A percentile compares a stretch with the other conserved stretches of the same genome.
phyloP scores from a whole-genome alignment of 768 basidiomycete genomes.

The Amanita exitialis region DNA sequence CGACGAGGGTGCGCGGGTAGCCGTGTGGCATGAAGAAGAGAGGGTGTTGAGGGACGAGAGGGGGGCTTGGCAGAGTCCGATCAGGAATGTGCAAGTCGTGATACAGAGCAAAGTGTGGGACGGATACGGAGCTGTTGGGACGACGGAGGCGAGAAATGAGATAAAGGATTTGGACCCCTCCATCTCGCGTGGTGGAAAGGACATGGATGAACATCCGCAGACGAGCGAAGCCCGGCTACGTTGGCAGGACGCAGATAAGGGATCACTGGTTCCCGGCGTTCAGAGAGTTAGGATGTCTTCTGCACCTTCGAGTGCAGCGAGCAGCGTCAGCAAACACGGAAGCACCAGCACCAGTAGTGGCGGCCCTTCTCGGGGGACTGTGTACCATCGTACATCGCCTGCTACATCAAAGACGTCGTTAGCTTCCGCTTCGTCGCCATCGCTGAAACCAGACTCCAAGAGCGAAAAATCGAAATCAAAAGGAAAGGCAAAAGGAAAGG shows the following conservation, averaged over 20 bases:
- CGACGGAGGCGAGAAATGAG: constrained; percentile 12
- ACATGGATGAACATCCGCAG: constrained; percentile 10
- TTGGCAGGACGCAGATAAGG: constrained; percentile 10
- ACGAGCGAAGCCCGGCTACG: not conserved
- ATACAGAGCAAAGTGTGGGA: constrained; percentile 32
- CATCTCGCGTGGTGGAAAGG: not conserved
- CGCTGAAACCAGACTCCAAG: not conserved
- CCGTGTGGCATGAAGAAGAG: constrained; percentile 82
- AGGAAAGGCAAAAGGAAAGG: not conserved
- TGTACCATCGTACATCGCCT: constrained; percentile 18
- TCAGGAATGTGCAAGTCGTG: constrained; percentile 33
- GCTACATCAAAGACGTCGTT: constrained; percentile 23
- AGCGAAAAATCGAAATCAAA: not conserved
- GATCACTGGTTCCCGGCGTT: not conserved
- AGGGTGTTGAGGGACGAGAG: constrained; percentile 68
- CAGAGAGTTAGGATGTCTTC: not conserved
- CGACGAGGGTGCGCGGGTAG: constrained; percentile 53
- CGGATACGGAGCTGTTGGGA: constrained; percentile 49
- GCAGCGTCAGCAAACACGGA: constrained; percentile 4
- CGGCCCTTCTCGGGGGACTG: constrained; percentile 8
- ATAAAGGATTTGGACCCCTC: not conserved
- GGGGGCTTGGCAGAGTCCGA: constrained; percentile 59
- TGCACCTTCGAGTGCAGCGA: not conserved
- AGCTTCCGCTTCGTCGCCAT: constrained; percentile 7
- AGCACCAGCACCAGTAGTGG: not conserved